phyloP scores from a whole-genome alignment of 768 basidiomycete species.

The Leccinum broughii region DNA sequence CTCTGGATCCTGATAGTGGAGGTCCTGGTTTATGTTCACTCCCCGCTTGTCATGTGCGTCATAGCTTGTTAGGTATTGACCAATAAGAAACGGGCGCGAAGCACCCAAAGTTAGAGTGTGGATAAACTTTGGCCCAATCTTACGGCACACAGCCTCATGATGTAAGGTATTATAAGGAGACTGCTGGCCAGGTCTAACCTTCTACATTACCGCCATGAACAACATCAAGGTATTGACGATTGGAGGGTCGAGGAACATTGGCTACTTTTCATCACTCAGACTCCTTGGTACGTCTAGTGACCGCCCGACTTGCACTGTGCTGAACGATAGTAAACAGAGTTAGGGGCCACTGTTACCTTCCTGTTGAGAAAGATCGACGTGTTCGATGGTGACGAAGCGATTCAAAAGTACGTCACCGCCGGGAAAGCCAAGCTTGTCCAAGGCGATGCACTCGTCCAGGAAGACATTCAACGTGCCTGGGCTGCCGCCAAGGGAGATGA shows the following conservation, averaged over 20 bases:
- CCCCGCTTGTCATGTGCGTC: neutral
- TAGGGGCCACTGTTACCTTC: conserved; percentile 63
- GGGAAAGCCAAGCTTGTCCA: conserved; percentile 56
- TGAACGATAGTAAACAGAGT: conserved; percentile 37
- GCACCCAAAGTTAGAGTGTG: neutral
- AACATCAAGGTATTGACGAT: conserved; percentile 39
- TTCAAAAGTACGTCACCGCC: conserved; percentile 51
- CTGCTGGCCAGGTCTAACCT: too few relatives aligned
- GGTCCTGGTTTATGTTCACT: neutral
- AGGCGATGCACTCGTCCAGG: conserved; percentile 58
- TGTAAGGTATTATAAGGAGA: conserved; percentile 11
- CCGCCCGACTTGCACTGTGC: neutral
- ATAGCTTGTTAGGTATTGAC: neutral
- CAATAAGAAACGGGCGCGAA: neutral
- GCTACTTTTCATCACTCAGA: conserved; percentile 49
- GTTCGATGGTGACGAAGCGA: conserved; percentile 53
- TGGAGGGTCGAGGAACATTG: conserved; percentile 59
- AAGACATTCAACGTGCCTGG: conserved; percentile 57
- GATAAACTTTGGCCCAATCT: neutral
- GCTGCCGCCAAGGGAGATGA: conserved; percentile 33
- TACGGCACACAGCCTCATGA: conserved; percentile 1
- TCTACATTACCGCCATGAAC: conserved; percentile 14
- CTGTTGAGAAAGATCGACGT: conserved; percentile 52
- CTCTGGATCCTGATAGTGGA: neutral
- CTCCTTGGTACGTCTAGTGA: conserved; percentile 41